Percentiles rank a stretch among this genome's conserved stretches.
These are phyloP conservation scores for Nicotiana knightiana DNA, from an alignment of 257 asterid species.

Conservation along the genomic window DNA sequence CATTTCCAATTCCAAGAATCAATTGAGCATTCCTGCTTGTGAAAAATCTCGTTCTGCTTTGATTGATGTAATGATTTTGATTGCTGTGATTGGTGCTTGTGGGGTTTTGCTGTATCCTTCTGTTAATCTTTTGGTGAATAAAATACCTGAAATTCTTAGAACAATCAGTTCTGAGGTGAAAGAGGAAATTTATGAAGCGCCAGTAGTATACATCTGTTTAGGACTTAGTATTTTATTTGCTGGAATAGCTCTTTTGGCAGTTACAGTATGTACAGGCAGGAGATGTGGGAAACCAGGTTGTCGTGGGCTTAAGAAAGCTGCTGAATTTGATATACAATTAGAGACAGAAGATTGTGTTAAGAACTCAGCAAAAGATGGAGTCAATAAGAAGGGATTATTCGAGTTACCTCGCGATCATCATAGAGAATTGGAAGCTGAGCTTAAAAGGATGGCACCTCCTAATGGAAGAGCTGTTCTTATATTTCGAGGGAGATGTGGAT, in stretches of 20 bases:
- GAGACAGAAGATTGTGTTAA: conserved; percentile 74
- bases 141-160: conserved; percentile 34
- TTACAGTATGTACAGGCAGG: conserved; percentile 40
- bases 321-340: conserved; percentile 87
- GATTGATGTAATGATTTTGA: conserved; percentile 64
- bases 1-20: conserved; percentile 23
- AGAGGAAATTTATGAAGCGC: conserved; percentile 66
- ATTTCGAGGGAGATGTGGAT: conserved; percentile 87
- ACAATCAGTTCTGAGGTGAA: conserved; percentile 44
- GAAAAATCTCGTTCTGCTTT: conserved; percentile 66
- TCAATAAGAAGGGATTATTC: conserved; percentile 53
- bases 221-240: conserved; percentile 68
- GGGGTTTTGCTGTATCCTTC: conserved; percentile 68
- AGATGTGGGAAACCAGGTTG: conserved; percentile 75
- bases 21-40: conserved; percentile 56
- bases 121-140: conserved; percentile 29
- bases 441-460: conserved; percentile 89
- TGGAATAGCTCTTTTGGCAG: conserved; percentile 48
- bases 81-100: conserved; percentile 66
- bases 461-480: conserved; percentile 90
- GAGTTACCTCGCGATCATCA: conserved; percentile 79
- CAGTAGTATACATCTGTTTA: conserved; percentile 71
- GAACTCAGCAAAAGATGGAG: conserved; percentile 37
- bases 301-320: conserved; percentile 69
- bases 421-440: conserved; percentile 85